Base-by-base conservation (phyloP, 495 filamentous ascomycete genomes). In the Letharia lupina region DNA sequence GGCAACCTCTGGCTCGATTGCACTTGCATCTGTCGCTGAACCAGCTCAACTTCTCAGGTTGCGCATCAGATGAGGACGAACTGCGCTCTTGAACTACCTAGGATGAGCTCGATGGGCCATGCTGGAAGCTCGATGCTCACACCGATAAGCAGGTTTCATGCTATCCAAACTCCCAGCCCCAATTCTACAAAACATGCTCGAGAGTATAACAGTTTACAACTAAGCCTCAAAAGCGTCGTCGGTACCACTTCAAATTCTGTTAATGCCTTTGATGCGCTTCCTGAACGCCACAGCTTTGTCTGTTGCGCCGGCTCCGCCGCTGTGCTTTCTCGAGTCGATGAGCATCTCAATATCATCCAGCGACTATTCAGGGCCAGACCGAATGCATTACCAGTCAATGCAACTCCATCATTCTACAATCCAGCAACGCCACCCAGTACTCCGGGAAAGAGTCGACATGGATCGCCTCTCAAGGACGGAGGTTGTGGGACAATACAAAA, bases 221-320 rank as follows among this genome's bases (percentile, higher is more conserved):
- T 97, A 33, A 87, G 87, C 41, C 81, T 96, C 41, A 86, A 87
- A 71, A 86, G 88, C 47, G 90, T 98, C 45, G 89, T 98, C 70
- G 93, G 93, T 20, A 93, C 91, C 23, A 95, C 93, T 16, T 92
- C 90, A 64, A 84, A 78, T 66, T 89, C 91, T 8, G 87, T 90
- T 23, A 92, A 90, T 75, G 92, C 87, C 62, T 96, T 98, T 75
- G 93, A 95, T 71, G 83, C 84, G 62, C 84, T 91, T 59, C 81
- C 88, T 20, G 85, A 88, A 42, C 85, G 82, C 60, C 77, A 78
- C 67, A 83, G 82, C 48, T 96, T 98, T 73, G 93, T 90, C 37
- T 91, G 93, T 74, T 92, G 91, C 67, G 94, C 94, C 13, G 95
- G 94, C 50, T 93, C 91, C 18, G 90, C 91, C n/a, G 94, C 89